Evolutionary conservation across 768 basidiomycete species (phyloP).

Genomic region (Lyophyllum shimeji): DNA sequence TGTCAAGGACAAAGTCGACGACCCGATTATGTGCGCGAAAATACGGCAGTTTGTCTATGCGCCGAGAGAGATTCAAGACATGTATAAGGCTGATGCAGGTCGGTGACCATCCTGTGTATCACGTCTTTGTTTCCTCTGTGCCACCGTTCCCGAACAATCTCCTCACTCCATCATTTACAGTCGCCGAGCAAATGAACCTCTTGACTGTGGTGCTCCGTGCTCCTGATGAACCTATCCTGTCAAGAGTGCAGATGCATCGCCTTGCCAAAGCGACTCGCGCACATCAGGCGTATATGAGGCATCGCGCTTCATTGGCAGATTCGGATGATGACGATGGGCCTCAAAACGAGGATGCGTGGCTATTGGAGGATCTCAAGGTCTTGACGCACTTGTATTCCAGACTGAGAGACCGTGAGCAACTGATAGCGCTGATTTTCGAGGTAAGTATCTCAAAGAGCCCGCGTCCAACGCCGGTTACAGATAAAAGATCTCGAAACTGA

Average conservation of each 20-base stretch:
- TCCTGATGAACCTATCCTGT: constrained; percentile 70
- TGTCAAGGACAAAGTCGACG: constrained; percentile 87
- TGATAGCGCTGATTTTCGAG: constrained; percentile 95
- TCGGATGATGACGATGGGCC: constrained; percentile 96
- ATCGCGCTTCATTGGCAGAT: constrained; percentile 61
- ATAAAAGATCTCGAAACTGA: background rate
- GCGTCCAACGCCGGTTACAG: background rate
- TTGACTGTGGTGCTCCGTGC: constrained; percentile 80
- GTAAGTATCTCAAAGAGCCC: constrained; percentile 38
- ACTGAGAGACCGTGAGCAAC: constrained; percentile 84
- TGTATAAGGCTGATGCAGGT: constrained; percentile 82
- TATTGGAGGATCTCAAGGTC: constrained; percentile 88
- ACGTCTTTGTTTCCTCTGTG: background rate
- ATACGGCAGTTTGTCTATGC: constrained; percentile 84
- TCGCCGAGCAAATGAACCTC: constrained; percentile 68
- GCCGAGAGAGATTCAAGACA: constrained; percentile 82
- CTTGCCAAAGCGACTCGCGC: constrained; percentile 78
- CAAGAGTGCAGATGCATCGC: constrained; percentile 76
- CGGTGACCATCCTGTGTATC: constrained; percentile 20
- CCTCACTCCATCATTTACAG: constrained; percentile 31
- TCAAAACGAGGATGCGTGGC: constrained; percentile 92
- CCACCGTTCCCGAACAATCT: background rate
- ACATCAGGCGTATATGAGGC: constrained; percentile 69
- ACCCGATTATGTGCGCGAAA: constrained; percentile 86
- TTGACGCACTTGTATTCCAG: constrained; percentile 77